Percentiles rank a stretch among this genome's conserved stretches.
Conservation (phyloP, 169 alveolate genomes). For the Plasmodium billcollinsi region DNA sequence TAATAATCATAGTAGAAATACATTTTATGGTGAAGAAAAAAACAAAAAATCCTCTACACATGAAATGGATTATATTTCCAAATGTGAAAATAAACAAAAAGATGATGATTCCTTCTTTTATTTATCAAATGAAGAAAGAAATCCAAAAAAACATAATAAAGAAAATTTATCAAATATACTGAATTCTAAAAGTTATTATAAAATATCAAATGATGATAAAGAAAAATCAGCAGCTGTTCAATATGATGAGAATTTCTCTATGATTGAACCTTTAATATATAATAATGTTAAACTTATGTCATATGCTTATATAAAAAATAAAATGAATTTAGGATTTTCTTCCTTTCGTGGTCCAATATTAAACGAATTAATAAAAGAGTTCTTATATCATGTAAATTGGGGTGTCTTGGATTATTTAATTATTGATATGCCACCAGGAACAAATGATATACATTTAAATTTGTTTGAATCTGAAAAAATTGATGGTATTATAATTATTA, state of each 20-base stretch:
- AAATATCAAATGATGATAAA: no score
- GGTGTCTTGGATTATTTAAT: slow-evolving; percentile 97
- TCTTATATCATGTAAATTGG: slow-evolving; percentile 95
- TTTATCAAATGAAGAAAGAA: no score
- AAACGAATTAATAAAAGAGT: slow-evolving; percentile 92
- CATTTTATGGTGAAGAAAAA: neutral
- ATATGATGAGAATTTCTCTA: slow-evolving; percentile 10
- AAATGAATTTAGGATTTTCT: slow-evolving; percentile 80
- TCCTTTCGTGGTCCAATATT: slow-evolving; percentile 97
- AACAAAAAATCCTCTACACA: neutral
- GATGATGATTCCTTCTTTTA: neutral
- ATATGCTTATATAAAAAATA: slow-evolving; percentile 36
- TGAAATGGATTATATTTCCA: no score
- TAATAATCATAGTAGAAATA: neutral
- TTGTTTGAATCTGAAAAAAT: slow-evolving; percentile 93
- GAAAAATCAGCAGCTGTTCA: neutral
- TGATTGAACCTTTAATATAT: slow-evolving; percentile 81
- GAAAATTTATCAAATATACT: no score
- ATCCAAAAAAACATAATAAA: no score
- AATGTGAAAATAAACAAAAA: neutral
- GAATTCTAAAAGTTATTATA: no score
- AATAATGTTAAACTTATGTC: slow-evolving; percentile 85
- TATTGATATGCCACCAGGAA: slow-evolving; percentile 99
- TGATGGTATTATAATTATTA: slow-evolving; percentile 88
- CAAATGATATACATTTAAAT: slow-evolving; percentile 98